These are phyloP conservation scores for Parastagonospora nodorum DNA, from an alignment of 2,329 filamentous ascomycete species.

Conservation along the genomic window DNA sequence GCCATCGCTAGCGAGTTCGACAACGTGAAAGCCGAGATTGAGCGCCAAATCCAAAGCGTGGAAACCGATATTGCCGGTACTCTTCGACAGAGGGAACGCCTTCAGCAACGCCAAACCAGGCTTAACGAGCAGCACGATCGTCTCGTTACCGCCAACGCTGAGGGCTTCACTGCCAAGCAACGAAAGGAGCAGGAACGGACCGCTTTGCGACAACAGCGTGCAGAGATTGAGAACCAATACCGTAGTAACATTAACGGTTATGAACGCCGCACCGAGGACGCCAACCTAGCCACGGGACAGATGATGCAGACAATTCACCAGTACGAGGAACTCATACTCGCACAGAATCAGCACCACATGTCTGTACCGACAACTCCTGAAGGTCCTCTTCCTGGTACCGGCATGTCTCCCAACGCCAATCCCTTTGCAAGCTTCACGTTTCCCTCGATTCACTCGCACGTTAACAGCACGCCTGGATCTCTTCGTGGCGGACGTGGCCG, in stretches of 20 bases:
- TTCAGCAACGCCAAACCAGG: constrained; percentile 71
- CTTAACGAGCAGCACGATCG: constrained; percentile 74
- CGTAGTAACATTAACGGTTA: constrained; percentile 45
- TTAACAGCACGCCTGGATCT: constrained; percentile 41
- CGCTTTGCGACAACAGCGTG: constrained; percentile 43
- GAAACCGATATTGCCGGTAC: constrained; percentile 68
- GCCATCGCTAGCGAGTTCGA: constrained; percentile 63
- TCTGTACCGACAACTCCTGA: constrained; percentile 62
- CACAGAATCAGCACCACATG: constrained; percentile 43
- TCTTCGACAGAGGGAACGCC: constrained; percentile 73
- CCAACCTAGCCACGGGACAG: constrained; percentile 44
- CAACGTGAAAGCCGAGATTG: constrained; percentile 64
- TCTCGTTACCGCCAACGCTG: constrained; percentile 70
- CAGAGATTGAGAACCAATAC: constrained; percentile 45
- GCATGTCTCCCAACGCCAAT: constrained; percentile 41
- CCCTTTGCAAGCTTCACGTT: constrained; percentile 47
- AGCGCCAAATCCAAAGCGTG: constrained; percentile 66
- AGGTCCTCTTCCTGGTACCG: constrained; percentile 61
- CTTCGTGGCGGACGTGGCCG: constrained; percentile 50
- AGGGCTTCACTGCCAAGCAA: constrained; percentile 67
- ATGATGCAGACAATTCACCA: constrained; percentile 45
- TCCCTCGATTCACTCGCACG: constrained; percentile 34
- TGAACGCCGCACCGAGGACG: constrained; percentile 46
- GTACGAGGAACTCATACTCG: constrained; percentile 48
- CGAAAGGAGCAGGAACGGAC: constrained; percentile 48